Conservation (phyloP, 2,329 filamentous ascomycete genomes). For the Diaporthe batatas region DNA sequence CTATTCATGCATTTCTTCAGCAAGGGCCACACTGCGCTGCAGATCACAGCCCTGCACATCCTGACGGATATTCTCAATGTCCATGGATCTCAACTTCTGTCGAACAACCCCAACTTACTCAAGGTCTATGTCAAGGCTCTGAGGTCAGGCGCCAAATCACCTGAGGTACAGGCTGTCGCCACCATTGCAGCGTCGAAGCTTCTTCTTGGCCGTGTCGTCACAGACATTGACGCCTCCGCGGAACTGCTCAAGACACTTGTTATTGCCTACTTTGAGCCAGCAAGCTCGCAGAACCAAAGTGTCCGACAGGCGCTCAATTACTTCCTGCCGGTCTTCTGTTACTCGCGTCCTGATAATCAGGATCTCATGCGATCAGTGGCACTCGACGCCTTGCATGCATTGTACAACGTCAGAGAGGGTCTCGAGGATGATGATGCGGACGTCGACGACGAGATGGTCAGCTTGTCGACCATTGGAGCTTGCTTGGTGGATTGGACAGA, state of each 20-base stretch:
- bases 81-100: constrained; percentile 83
- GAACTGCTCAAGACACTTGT: constrained; percentile 89
- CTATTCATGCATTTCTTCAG: constrained; percentile 97
- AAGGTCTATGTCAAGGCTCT: constrained; percentile 90
- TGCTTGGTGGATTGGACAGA: constrained; percentile 97
- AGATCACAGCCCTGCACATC: constrained; percentile 91
- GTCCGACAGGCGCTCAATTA: constrained; percentile 91
- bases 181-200: constrained; percentile 88
- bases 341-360: constrained; percentile 85
- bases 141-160: constrained; percentile 76
- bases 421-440: constrained; percentile 82
- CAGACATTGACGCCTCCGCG: constrained; percentile 73
- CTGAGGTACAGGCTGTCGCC: constrained; percentile 84
- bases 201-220: constrained; percentile 83
- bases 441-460: constrained; percentile 82
- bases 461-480: constrained; percentile 81
- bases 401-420: constrained; percentile 79
- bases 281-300: constrained; percentile 82
- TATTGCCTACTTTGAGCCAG: constrained; percentile 89
- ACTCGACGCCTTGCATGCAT: constrained; percentile 79
- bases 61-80: constrained; percentile 93
- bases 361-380: constrained; percentile 82
- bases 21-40: constrained; percentile 90
- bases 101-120: constrained; percentile 76
- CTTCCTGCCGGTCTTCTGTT: constrained; percentile 95